Base-by-base conservation (phyloP, 352 stramenopile species). In the Globisporangium okanoganense region DNA sequence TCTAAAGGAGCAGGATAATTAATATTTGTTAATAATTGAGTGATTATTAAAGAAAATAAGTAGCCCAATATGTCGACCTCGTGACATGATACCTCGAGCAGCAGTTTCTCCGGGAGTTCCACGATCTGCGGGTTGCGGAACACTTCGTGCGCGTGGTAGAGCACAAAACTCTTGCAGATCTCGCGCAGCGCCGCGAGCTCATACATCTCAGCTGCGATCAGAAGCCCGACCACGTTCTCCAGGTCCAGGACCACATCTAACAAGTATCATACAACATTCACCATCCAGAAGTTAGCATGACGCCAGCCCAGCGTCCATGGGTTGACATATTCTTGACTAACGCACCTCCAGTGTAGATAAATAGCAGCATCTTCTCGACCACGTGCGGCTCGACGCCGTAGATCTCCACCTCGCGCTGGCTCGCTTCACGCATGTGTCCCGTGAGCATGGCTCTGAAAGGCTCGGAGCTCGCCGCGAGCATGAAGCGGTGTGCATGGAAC, bases 401-500 rank as follows among this genome's bases (percentile, higher is more conserved):
- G 36, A 95, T 74, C 40, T 88, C 71, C 51, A 95, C 86, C 38
- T 95, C 78, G 1, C 78, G 77, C 58, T 89, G 64, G 3, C 65
- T 79, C 8, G 84, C 76, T 58, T 95, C 86, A 14, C 83, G 76
- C 86, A 95, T 95, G 10, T 64, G 69, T 14, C 86, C 86, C 2
- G 82, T 95, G 43, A 95, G 66, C 86, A 95, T 95, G 0, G 75
- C 84, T n/a, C 82, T 77, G 52, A 95, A 91, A 1, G 84, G 82
- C 49, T 85, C 84, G 12, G 86, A 95, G 58, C 83, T 93, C 3
- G 83, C 81, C n/a, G 82, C 82, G 2, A 95, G 68, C 71, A 95
- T 87, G 69, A 95, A 95, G 2, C 82, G 69, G 50, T 95, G 86
- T 2, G 84, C 82, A 45, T 92, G 71, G 47, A 94, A 94, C 20